Evolutionary conservation across 2,329 filamentous ascomycete genomes (phyloP).

Genomic region (Botrytis deweyae): DNA sequence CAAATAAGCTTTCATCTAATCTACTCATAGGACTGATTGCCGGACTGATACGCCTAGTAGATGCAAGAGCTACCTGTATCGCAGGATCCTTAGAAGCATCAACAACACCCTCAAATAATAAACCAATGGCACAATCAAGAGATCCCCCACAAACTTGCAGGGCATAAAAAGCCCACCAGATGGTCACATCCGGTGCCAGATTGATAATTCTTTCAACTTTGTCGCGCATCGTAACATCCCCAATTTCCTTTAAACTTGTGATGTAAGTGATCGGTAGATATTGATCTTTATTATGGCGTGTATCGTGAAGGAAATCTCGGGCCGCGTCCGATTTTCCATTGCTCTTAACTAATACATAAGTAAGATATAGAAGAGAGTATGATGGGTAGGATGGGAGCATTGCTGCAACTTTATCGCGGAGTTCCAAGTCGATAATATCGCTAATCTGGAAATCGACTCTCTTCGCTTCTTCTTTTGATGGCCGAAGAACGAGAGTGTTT

Average conservation of each 20-base stretch:
- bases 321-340: not conserved
- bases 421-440: not conserved
- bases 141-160: conserved; percentile 6
- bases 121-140: not conserved
- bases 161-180: conserved; percentile 15
- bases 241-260: not conserved
- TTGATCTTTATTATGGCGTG: not conserved
- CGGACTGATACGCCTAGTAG: not conserved
- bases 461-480: not conserved
- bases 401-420: not conserved
- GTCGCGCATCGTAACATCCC: not conserved
- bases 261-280: not conserved
- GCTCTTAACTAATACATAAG: not conserved
- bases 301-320: not conserved
- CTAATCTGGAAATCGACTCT: not conserved
- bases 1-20: not conserved
- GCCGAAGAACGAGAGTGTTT: not conserved
- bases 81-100: not conserved
- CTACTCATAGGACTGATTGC: not conserved
- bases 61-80: not conserved
- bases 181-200: not conserved
- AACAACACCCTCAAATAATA: conserved; percentile 5
- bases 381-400: not conserved
- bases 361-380: conserved; percentile 8
- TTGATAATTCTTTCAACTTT: not conserved